A percentile compares a stretch with the other conserved stretches of the same genome.
phyloP scores from a whole-genome alignment of 176 grass and related monocot genomes.

The Carex myosuroides region DNA sequence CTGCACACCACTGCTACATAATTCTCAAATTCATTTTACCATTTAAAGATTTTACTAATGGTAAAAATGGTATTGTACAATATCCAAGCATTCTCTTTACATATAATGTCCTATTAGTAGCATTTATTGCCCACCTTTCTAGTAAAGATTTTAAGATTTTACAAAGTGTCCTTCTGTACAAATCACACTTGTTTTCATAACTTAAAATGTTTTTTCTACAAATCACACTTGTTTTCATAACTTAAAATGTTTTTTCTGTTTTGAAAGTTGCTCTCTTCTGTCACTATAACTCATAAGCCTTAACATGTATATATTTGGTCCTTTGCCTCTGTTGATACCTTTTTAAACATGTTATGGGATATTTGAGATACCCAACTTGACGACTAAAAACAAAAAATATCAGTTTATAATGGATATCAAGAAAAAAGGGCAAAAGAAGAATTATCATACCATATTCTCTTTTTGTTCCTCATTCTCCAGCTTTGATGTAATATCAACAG shows the following conservation, averaged over 20 bases:
- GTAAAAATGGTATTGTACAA: not conserved
- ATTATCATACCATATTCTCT: slow-evolving; percentile 71
- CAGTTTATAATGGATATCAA: not conserved
- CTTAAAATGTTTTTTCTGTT: not conserved
- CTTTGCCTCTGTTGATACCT: not conserved
- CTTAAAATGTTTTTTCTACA: not conserved
- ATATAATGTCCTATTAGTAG: not conserved
- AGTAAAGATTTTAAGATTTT: not conserved
- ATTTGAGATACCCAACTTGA: not conserved
- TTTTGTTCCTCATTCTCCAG: slow-evolving; percentile 60
- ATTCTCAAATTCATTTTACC: not conserved
- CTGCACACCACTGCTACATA: not conserved
- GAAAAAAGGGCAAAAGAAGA: not conserved
- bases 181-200: not conserved
- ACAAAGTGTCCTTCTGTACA: not conserved
- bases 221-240: not conserved
- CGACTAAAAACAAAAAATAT: not conserved
- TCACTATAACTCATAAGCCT: not conserved
- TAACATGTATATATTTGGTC: too few species aligned
- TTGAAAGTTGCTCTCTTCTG: not conserved
- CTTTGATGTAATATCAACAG: not conserved
- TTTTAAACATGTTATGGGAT: not conserved
- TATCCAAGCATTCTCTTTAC: too few species aligned
- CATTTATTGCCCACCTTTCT: not conserved
- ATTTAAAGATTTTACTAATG: not conserved